phyloP scores from a whole-genome alignment of 805 yeast genomes.

The Candida sanyiensis region DNA sequence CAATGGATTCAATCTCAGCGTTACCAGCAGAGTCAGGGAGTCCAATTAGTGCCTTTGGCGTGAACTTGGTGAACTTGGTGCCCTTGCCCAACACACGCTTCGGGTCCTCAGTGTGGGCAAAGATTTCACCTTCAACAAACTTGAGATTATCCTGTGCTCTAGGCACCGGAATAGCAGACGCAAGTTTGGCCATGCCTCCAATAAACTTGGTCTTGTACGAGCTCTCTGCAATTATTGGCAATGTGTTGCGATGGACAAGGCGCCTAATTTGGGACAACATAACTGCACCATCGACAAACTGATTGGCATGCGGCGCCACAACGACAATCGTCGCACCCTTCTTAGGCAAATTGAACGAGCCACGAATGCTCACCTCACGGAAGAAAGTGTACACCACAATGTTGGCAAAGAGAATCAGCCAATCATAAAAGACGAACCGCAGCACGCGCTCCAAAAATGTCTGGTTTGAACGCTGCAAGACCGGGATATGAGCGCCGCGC shows the following conservation, averaged over 20 bases:
- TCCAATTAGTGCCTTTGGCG: slow-evolving; percentile 59
- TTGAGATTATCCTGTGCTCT: slow-evolving; percentile 82
- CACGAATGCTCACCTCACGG: slow-evolving; percentile 68
- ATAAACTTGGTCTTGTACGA: slow-evolving; percentile 60
- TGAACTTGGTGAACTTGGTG: slow-evolving; percentile 60
- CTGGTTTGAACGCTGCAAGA: neutral
- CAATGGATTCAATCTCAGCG: slow-evolving; percentile 58
- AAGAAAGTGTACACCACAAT: slow-evolving; percentile 42
- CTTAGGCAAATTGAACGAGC: slow-evolving; percentile 57
- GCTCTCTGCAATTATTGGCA: slow-evolving; percentile 78
- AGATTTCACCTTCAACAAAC: slow-evolving; percentile 64
- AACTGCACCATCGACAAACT: slow-evolving; percentile 76
- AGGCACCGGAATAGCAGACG: slow-evolving; percentile 81
- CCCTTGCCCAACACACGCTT: slow-evolving; percentile 52
- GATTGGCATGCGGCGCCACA: slow-evolving; percentile 84
- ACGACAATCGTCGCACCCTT: slow-evolving; percentile 69
- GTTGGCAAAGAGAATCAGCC: slow-evolving; percentile 19
- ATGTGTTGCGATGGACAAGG: slow-evolving; percentile 57
- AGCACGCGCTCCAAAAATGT: neutral
- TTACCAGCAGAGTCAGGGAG: slow-evolving; percentile 77
- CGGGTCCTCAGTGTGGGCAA: slow-evolving; percentile 43
- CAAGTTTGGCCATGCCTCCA: slow-evolving; percentile 68
- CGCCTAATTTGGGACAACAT: slow-evolving; percentile 70
- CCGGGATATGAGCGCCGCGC: neutral
- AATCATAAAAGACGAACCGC: slow-evolving; percentile 15